A percentile compares a stretch with the other conserved stretches of the same genome.
These are phyloP conservation scores for Lolium multiflorum DNA, from an alignment of 176 grass and related monocot species.

Conservation along the genomic window DNA sequence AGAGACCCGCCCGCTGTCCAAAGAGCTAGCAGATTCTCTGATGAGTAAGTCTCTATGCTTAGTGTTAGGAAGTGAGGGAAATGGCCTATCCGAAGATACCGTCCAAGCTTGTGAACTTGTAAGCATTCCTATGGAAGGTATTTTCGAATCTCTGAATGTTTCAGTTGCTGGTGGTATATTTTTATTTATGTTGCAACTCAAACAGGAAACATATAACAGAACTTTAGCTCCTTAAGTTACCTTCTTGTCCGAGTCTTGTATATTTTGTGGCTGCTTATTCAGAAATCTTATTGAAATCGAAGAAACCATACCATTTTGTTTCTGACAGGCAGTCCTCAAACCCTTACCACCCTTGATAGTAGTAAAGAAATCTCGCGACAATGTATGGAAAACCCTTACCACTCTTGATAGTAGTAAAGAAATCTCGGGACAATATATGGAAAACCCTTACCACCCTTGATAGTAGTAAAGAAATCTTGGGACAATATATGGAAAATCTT, in stretches of 20 bases:
- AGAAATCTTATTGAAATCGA: constrained; percentile 15
- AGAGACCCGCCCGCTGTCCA: constrained; percentile 46
- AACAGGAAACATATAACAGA: constrained; percentile 35
- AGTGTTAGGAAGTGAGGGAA: constrained; percentile 92
- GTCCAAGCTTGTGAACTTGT: constrained; percentile 70
- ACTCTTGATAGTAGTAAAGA: background rate
- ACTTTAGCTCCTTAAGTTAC: constrained; percentile 37
- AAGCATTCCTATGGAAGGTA: constrained; percentile 91
- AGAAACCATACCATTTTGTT: constrained; percentile 2
- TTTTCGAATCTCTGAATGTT: constrained; percentile 98
- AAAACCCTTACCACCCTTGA: background rate
- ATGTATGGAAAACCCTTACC: background rate
- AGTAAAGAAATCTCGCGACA: background rate
- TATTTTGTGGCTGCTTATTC: constrained; percentile 15
- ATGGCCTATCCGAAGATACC: constrained; percentile 71
- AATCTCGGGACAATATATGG: background rate
- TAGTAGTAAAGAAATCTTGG: background rate
- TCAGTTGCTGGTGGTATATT: constrained; percentile 94
- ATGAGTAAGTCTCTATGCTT: constrained; percentile 73
- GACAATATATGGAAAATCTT: background rate
- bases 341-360: background rate
- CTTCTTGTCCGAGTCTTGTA: background rate
- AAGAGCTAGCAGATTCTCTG: constrained; percentile 66
- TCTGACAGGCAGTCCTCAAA: background rate
- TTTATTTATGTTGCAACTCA: constrained; percentile 84